A percentile compares a stretch with the other conserved stretches of the same genome.
phyloP scores from a whole-genome alignment of 139 green algal genomes.

The Chlamydomonas sp. region DNA sequence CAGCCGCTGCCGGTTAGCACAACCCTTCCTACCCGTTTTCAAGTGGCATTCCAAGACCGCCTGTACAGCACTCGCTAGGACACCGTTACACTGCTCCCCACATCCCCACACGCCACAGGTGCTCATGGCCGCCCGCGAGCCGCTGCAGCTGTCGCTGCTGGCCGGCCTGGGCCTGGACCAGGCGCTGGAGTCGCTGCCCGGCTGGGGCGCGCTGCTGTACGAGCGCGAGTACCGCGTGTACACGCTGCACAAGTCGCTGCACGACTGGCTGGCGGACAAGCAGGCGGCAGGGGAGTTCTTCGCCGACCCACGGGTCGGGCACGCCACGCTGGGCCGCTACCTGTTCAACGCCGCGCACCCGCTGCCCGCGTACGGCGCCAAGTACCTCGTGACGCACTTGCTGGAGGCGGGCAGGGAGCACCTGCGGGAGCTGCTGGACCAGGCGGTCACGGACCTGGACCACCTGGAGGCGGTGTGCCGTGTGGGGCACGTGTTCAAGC shows the following conservation, averaged over 20 bases:
- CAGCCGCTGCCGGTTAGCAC: no score
- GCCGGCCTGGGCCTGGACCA: slow-evolving; percentile 29
- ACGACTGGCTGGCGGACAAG: slow-evolving; percentile 25
- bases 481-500: slow-evolving; percentile 30
- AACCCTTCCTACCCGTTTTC: no score
- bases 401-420: not conserved
- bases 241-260: slow-evolving; percentile 35
- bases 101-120: not conserved
- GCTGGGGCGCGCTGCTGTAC: slow-evolving; percentile 32
- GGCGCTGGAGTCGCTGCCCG: slow-evolving; percentile 23
- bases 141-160: slow-evolving; percentile 33
- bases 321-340: slow-evolving; percentile 34
- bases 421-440: slow-evolving; percentile 31
- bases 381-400: slow-evolving; percentile 36
- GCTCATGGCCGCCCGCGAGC: slow-evolving; percentile 32
- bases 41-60: no score
- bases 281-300: slow-evolving; percentile 4
- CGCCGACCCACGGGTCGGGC: slow-evolving; percentile 27
- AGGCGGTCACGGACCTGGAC: slow-evolving; percentile 34
- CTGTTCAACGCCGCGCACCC: slow-evolving; percentile 38
- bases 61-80: no score
- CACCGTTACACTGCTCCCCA: not conserved
- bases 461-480: slow-evolving; percentile 35
- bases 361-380: slow-evolving; percentile 33
- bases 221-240: slow-evolving; percentile 31